Percentiles rank a stretch among this genome's conserved stretches.
Conservation (phyloP, 768 basidiomycete genomes). For the Omphalotus guepiniiformis region DNA sequence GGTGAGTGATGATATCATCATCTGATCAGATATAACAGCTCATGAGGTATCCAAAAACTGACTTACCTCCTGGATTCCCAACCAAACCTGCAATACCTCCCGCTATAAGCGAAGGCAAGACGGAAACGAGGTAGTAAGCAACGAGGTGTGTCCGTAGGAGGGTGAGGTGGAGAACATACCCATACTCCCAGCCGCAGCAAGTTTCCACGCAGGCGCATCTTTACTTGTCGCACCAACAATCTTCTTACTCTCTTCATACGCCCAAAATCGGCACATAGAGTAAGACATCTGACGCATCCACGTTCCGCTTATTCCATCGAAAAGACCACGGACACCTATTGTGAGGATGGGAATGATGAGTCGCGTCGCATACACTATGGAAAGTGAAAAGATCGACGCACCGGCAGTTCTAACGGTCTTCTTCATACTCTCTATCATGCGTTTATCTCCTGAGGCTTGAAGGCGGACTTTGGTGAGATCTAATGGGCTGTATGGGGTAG, state of each 20-base stretch:
- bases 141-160: neutral
- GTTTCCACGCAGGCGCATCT: slow-evolving; percentile 74
- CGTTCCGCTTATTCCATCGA: slow-evolving; percentile 84
- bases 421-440: slow-evolving; percentile 78
- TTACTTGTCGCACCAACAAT: slow-evolving; percentile 60
- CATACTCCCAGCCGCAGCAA: slow-evolving; percentile 81
- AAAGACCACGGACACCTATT: slow-evolving; percentile 39
- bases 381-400: slow-evolving; percentile 21
- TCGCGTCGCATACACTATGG: slow-evolving; percentile 24
- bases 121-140: neutral
- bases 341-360: slow-evolving; percentile 32
- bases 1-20: neutral
- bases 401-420: slow-evolving; percentile 84
- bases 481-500: slow-evolving; percentile 49
- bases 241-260: slow-evolving; percentile 90
- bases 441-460: slow-evolving; percentile 89
- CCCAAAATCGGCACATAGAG: slow-evolving; percentile 90
- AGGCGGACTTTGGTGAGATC: slow-evolving; percentile 90
- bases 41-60: neutral
- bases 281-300: slow-evolving; percentile 93
- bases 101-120: slow-evolving; percentile 49
- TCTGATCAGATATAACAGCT: no score
- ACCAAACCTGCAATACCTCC: slow-evolving; percentile 82
- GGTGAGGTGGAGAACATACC: slow-evolving; percentile 43
- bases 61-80: slow-evolving; percentile 82